Conservation (phyloP, 208 protist species). For the Tritrichomonas musculus region DNA sequence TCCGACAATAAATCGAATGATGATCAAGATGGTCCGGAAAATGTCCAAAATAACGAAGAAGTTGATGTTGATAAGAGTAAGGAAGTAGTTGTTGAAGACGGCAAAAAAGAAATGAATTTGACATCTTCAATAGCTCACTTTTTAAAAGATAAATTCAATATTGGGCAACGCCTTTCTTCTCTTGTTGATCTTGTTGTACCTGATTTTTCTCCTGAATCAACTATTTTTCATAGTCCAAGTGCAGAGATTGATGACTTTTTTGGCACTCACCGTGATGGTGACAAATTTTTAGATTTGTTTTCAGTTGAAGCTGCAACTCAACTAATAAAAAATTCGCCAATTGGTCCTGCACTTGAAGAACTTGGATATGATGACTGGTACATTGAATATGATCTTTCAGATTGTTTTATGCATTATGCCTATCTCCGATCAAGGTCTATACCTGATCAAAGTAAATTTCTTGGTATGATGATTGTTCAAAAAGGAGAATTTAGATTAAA, state of each 20-base stretch:
- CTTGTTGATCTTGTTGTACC: neutral
- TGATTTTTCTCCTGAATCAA: neutral
- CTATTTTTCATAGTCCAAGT: neutral
- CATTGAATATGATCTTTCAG: neutral
- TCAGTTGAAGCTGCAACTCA: neutral
- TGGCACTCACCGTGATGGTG: neutral
- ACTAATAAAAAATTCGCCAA: neutral
- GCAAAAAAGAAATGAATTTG: neutral
- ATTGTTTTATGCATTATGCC: neutral
- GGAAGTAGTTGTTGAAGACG: too few species aligned
- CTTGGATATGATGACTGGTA: slow-evolving; percentile 13
- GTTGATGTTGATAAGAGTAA: too few species aligned
- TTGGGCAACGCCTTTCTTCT: neutral
- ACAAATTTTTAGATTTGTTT: neutral
- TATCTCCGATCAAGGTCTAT: neutral
- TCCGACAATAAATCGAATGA: too few species aligned
- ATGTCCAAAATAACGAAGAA: too few species aligned
- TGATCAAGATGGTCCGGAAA: too few species aligned
- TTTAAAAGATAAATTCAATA: neutral
- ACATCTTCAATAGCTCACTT: neutral
- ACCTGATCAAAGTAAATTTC: neutral
- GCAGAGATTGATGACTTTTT: neutral
- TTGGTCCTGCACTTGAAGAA: neutral
- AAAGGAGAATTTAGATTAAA: neutral
- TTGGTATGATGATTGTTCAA: neutral